Percentiles rank a stretch among this genome's conserved stretches.
These are phyloP conservation scores for Ophiocordyceps camponoti-floridani DNA, from an alignment of 2,329 filamentous ascomycete species.

Conservation along the genomic window DNA sequence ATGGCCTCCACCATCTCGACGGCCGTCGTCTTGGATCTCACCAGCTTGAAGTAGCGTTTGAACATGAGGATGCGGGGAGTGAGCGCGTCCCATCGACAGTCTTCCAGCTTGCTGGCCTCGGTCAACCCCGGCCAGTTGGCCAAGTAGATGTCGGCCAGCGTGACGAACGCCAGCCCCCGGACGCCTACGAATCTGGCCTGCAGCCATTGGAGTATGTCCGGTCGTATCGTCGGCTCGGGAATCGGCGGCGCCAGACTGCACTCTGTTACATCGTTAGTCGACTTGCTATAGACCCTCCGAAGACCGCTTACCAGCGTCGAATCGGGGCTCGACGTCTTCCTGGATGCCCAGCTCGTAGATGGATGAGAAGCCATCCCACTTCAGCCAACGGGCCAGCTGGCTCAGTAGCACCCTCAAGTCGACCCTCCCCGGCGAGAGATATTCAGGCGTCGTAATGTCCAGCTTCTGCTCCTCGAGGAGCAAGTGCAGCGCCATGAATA, in stretches of 20 bases:
- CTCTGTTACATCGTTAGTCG: slow-evolving; percentile 7
- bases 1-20: slow-evolving; percentile 58
- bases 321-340: slow-evolving; percentile 20
- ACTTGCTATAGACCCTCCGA: neutral
- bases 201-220: slow-evolving; percentile 35
- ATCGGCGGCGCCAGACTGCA: slow-evolving; percentile 13
- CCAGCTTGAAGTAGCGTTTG: slow-evolving; percentile 43
- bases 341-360: slow-evolving; percentile 36
- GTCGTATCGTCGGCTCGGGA: slow-evolving; percentile 15
- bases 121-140: slow-evolving; percentile 14
- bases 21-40: slow-evolving; percentile 31
- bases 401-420: slow-evolving; percentile 56
- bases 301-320: slow-evolving; percentile 19
- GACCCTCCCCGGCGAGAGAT: slow-evolving; percentile 22
- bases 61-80: slow-evolving; percentile 56
- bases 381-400: slow-evolving; percentile 69
- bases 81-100: slow-evolving; percentile 24
- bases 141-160: slow-evolving; percentile 26
- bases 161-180: slow-evolving; percentile 19
- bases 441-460: slow-evolving; percentile 34
- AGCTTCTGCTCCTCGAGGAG: slow-evolving; percentile 83
- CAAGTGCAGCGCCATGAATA: slow-evolving; percentile 65
- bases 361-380: slow-evolving; percentile 38
- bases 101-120: slow-evolving; percentile 16
- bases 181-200: slow-evolving; percentile 24